A percentile compares a stretch with the other conserved stretches of the same genome.
These are phyloP conservation scores for Juglanconis sp. DNA, from an alignment of 2,329 filamentous ascomycete genomes.

Conservation along the genomic window DNA sequence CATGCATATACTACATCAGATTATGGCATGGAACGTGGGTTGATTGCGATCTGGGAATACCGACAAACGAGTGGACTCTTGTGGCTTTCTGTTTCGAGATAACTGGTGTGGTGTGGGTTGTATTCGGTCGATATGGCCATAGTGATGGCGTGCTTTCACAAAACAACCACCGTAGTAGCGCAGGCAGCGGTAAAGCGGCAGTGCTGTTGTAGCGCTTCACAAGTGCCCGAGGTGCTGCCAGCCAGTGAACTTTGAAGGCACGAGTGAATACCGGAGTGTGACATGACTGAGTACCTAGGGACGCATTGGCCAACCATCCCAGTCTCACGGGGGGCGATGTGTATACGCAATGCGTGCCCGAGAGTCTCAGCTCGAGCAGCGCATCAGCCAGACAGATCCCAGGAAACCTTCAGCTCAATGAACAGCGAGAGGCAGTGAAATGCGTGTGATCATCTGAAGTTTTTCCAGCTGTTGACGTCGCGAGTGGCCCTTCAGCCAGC, in stretches of 20 bases:
- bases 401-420: too few species aligned
- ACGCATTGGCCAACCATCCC: background rate
- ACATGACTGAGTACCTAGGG: too few species aligned
- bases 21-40: background rate
- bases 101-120: background rate
- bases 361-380: constrained; percentile 5
- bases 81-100: background rate
- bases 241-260: background rate
- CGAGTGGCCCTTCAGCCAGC: too few species aligned
- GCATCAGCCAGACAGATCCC: background rate
- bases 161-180: background rate
- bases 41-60: background rate
- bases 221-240: constrained; percentile 12
- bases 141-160: background rate
- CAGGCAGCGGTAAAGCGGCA: background rate
- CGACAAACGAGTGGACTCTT: too few species aligned
- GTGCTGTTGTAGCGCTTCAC: background rate
- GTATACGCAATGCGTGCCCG: constrained; percentile 5
- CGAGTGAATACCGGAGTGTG: background rate
- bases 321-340: background rate
- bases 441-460: background rate
- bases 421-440: background rate
- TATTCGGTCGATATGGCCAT: background rate
- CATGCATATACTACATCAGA: background rate
- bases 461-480: too few species aligned